A percentile compares a stretch with the other conserved stretches of the same genome.
Evolutionary conservation across 2,329 filamentous ascomycete genomes (phyloP).

Genomic region (Penicillium sp.): DNA sequence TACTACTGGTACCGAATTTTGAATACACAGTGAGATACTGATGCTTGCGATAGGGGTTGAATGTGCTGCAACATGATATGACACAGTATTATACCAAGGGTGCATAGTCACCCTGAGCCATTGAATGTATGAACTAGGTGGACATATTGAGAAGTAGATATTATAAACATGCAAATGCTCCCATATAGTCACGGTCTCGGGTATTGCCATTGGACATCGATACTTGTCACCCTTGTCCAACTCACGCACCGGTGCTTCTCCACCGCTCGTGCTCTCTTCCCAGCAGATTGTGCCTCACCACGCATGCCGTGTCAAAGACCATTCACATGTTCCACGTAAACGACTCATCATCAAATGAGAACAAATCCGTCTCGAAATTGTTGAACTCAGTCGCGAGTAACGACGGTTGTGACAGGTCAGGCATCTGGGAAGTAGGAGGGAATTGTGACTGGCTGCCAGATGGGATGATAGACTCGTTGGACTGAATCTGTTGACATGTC

Average conservation of each 20-base stretch:
- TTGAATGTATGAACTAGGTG: not conserved
- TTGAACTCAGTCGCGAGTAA: constrained; percentile 15
- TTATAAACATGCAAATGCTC: not conserved
- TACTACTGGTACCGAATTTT: not conserved
- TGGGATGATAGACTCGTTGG: constrained; percentile 1
- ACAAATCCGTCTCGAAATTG: constrained; percentile 18
- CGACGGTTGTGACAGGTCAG: constrained; percentile 14
- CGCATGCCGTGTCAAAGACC: not conserved
- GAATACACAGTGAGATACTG: not conserved
- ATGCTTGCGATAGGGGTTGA: constrained; percentile 22
- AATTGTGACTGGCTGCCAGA: not conserved
- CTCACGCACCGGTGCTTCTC: not conserved
- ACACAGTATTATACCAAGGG: constrained; percentile 28
- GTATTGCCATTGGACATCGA: not conserved
- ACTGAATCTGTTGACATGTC: constrained; percentile 3
- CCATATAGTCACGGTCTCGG: not conserved
- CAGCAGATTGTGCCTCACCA: not conserved
- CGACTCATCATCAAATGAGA: constrained; percentile 19
- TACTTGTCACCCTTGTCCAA: not conserved
- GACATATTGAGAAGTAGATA: not conserved
- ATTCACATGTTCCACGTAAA: constrained; percentile 18
- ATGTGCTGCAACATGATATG: constrained; percentile 34
- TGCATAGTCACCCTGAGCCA: not conserved
- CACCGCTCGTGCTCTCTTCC: not conserved
- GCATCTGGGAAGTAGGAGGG: constrained; percentile 3